Evolutionary conservation across 2,329 filamentous ascomycete genomes (phyloP).

Genomic region (Ophiostoma tasmaniense): DNA sequence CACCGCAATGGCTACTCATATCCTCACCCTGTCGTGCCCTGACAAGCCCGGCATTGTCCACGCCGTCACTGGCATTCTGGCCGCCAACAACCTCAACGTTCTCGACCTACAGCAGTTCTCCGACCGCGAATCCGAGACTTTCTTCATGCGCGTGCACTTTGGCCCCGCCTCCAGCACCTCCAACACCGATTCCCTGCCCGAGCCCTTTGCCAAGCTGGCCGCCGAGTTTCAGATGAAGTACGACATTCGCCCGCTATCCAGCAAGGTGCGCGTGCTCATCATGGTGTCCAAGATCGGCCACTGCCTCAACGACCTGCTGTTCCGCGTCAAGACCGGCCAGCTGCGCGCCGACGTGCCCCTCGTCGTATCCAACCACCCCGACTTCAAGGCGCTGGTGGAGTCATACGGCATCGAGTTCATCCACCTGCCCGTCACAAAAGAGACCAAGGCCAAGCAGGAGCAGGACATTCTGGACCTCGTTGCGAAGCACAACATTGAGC

Average conservation of each 20-base stretch:
- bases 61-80: conserved; percentile 70
- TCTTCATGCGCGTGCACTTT: conserved; percentile 87
- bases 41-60: conserved; percentile 81
- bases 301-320: conserved; percentile 60
- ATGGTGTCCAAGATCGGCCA: conserved; percentile 88
- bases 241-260: conserved; percentile 57
- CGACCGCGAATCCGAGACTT: conserved; percentile 62
- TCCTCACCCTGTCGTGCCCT: conserved; percentile 74
- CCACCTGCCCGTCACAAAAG: conserved; percentile 70
- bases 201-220: conserved; percentile 53
- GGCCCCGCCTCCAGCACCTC: conserved; percentile 46
- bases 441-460: conserved; percentile 71
- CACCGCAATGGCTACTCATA: conserved; percentile 46
- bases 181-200: conserved; percentile 44
- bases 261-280: conserved; percentile 70
- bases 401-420: conserved; percentile 72
- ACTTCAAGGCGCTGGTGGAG: conserved; percentile 58
- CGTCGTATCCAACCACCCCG: conserved; percentile 75
- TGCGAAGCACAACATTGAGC: conserved; percentile 59
- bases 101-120: conserved; percentile 79
- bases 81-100: conserved; percentile 67
- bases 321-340: conserved; percentile 59
- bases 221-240: conserved; percentile 58
- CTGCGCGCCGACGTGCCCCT: conserved; percentile 66
- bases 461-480: conserved; percentile 61